phyloP scores from a whole-genome alignment of 179 eudicot species.

The Heliamphora pulchella region DNA sequence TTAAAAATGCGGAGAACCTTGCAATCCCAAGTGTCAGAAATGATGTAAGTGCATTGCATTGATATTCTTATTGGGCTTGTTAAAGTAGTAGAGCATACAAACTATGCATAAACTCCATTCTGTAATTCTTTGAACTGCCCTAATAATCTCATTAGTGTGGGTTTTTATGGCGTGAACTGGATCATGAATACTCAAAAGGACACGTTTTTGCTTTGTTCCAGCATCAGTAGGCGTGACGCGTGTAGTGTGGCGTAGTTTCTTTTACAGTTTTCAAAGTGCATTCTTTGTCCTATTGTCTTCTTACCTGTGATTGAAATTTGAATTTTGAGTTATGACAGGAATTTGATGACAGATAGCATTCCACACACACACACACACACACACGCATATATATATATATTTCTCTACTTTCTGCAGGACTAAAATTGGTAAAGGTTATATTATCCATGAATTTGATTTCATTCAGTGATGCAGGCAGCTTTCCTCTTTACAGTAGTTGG shows the following conservation, averaged over 20 bases:
- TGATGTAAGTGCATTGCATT: slow-evolving; percentile 54
- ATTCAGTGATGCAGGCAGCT: slow-evolving; percentile 96
- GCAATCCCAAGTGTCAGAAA: slow-evolving; percentile 93
- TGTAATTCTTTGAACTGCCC: not conserved
- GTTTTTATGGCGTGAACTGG: slow-evolving; percentile 7
- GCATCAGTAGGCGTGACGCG: not conserved
- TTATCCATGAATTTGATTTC: slow-evolving; percentile 46
- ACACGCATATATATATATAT: too few relatives aligned
- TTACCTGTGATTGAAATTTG: not conserved
- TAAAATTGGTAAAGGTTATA: not conserved
- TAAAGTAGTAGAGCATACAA: not conserved
- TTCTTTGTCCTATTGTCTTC: not conserved
- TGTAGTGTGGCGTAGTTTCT: not conserved
- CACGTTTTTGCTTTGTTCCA: not conserved
- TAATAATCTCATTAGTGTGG: not conserved
- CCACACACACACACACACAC: too few relatives aligned
- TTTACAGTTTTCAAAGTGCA: not conserved
- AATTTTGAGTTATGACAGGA: not conserved
- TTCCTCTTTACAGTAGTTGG: slow-evolving; percentile 91
- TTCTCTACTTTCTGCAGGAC: not conserved
- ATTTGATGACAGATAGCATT: not conserved
- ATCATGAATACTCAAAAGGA: not conserved
- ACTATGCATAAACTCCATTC: not conserved
- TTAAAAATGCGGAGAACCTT: slow-evolving; percentile 89
- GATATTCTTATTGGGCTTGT: not conserved